These are phyloP conservation scores for Suhomyces canberraensis DNA, from an alignment of 805 yeast species.

Conservation along the genomic window DNA sequence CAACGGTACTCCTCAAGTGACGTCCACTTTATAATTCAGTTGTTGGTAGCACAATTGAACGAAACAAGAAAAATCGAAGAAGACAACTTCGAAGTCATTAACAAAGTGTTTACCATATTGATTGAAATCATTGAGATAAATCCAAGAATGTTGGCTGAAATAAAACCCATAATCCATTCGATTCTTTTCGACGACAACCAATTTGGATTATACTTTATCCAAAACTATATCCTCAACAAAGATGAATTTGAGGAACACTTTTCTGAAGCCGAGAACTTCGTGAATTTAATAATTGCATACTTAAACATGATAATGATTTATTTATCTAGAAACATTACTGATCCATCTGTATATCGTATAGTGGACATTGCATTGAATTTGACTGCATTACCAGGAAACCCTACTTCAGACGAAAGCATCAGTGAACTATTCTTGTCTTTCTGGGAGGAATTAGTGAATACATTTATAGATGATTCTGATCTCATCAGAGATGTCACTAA, in stretches of 20 bases:
- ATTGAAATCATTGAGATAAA: slow-evolving; percentile 47
- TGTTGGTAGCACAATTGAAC: slow-evolving; percentile 7
- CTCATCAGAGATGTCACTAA: slow-evolving; percentile 9
- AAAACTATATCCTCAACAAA: slow-evolving; percentile 24
- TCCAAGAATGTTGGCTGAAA: slow-evolving; percentile 35
- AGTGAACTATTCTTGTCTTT: slow-evolving; percentile 53
- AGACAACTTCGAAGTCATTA: slow-evolving; percentile 10
- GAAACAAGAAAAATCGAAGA: background rate
- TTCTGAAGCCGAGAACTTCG: slow-evolving; percentile 40
- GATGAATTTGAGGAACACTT: slow-evolving; percentile 25
- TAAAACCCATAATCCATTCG: slow-evolving; percentile 26
- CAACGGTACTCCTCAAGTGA: slow-evolving; percentile 24
- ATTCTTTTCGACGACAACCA: slow-evolving; percentile 38
- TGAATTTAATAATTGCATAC: slow-evolving; percentile 44
- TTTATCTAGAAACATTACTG: slow-evolving; percentile 38
- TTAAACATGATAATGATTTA: slow-evolving; percentile 46
- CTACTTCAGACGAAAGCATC: slow-evolving; percentile 58
- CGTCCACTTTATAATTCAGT: slow-evolving; percentile 21
- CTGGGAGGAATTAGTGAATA: slow-evolving; percentile 67
- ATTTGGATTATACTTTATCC: slow-evolving; percentile 45
- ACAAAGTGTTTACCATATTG: slow-evolving; percentile 27
- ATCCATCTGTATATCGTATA: slow-evolving; percentile 34
- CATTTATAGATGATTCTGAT: slow-evolving; percentile 49
- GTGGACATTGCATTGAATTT: slow-evolving; percentile 49
- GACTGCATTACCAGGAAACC: slow-evolving; percentile 54